Evolutionary conservation across 306 rosid species (phyloP).

Genomic region (Ormosia emarginata): DNA sequence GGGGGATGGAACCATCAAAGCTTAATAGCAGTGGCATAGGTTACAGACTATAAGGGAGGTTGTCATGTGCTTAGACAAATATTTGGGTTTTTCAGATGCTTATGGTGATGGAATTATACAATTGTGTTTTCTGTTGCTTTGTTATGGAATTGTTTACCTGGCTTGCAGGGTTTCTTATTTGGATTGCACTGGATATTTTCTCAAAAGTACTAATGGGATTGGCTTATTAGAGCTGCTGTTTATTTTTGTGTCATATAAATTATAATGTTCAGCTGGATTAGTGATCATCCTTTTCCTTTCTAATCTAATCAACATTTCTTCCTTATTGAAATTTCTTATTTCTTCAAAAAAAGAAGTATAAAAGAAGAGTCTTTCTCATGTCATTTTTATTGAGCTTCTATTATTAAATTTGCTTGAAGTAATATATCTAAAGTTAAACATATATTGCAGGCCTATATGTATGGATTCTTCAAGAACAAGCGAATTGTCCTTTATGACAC

Average conservation of each 20-base stretch:
- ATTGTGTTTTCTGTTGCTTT: neutral
- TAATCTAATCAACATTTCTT: neutral
- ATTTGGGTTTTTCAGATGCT: neutral
- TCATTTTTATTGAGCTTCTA: neutral
- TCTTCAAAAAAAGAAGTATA: neutral
- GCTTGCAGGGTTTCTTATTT: neutral
- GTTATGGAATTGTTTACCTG: neutral
- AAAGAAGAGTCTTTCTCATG: neutral
- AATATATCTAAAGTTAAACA: neutral
- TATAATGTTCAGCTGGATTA: neutral
- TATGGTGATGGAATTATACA: neutral
- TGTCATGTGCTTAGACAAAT: neutral
- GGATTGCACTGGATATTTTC: neutral
- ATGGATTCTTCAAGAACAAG: slow-evolving; percentile 97
- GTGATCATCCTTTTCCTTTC: neutral
- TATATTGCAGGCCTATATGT: slow-evolving; percentile 92
- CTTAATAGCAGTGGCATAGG: neutral
- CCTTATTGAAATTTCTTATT: neutral
- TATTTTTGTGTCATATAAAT: neutral
- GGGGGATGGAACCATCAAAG: neutral
- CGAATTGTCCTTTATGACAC: slow-evolving; percentile 97
- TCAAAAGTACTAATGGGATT: neutral
- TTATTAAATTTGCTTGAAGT: slow-evolving; percentile 5
- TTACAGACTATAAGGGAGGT: neutral
- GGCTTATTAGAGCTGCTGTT: neutral